phyloP scores from a whole-genome alignment of 2,329 filamentous ascomycete species.

The Trichothecium roseum region DNA sequence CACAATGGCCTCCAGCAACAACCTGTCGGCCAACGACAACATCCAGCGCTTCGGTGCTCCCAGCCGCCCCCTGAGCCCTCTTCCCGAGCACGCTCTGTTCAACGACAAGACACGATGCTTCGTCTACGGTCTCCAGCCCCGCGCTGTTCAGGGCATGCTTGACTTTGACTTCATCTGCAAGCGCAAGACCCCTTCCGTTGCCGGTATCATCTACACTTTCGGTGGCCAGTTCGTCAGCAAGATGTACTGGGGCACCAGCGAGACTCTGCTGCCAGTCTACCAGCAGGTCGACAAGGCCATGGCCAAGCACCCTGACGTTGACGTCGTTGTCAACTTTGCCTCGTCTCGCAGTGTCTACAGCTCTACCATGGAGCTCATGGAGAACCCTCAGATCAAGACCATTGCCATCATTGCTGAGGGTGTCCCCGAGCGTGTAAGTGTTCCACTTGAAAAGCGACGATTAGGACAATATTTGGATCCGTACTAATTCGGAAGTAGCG shows the following conservation, averaged over 20 bases:
- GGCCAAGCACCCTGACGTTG: slow-evolving; percentile 92
- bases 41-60: slow-evolving; percentile 93
- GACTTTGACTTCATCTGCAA: slow-evolving; percentile 99
- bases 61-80: slow-evolving; percentile 83
- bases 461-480: not conserved
- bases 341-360: slow-evolving; percentile 97
- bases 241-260: slow-evolving; percentile 99
- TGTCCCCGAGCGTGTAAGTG: slow-evolving; percentile 88
- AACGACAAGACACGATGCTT: slow-evolving; percentile 99
- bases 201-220: slow-evolving; percentile 99
- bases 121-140: slow-evolving; percentile 97
- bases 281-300: slow-evolving; percentile 88
- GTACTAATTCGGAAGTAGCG: slow-evolving; percentile 42
- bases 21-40: slow-evolving; percentile 86
- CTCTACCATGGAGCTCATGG: slow-evolving; percentile 98
- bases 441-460: not conserved
- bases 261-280: slow-evolving; percentile 97
- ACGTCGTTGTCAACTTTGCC: slow-evolving; percentile 98
- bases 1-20: slow-evolving; percentile 43
- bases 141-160: slow-evolving; percentile 85
- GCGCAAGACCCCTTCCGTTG: slow-evolving; percentile 88
- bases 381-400: slow-evolving; percentile 91
- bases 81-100: slow-evolving; percentile 84
- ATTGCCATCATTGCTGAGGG: slow-evolving; percentile 99
- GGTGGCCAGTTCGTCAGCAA: slow-evolving; percentile 99